Base-by-base conservation (phyloP, 2,329 filamentous ascomycete genomes). In the Fusarium virguliforme region DNA sequence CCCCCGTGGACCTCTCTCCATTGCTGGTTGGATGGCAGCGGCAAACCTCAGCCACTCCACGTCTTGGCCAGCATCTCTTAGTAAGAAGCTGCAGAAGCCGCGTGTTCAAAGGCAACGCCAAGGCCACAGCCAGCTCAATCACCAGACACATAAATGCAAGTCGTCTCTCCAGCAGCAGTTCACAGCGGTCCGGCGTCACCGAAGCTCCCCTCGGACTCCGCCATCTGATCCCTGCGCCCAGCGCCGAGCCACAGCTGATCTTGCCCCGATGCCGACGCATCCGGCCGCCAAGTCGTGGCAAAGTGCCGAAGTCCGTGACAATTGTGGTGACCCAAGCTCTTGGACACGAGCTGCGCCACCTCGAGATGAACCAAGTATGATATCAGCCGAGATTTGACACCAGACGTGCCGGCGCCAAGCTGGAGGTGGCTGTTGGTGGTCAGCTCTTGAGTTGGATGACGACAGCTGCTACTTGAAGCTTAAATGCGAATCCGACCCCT, bases 251-350 rank as follows among this genome's bases (percentile, higher is more conserved):
- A 68, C 65, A 69, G 37, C 15, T 56, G 43, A 22, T 35, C 32
- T 61, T 40, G 56, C 22, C 15, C 32, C n/a, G 10, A 32, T 68
- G 67, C 70, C 70, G 70, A 71, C 64, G 57, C 63, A 71, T 70
- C 70, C 70, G 70, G 57, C 37, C 40, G 70, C 70, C 70, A 73
- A 72, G 67, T 72, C n/a, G 5, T 37, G 10, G 62, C 41, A 43
- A 18, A 66, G 34, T 60, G 62, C 69, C 65, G 69, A 72, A 46
- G 51, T 24, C 30, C 65, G 40, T 41, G 30, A 15, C 37, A n/a
- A 22, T n/a, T 30, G 40, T n/a, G 18, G 15, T 12, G n/a, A 26
- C 12, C 15, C n/a, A 48, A 38, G 15, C 32, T 28, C 13, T 26
- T 34, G 28, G 54, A 46, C n/a, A 46, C 55, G 13, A 26, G 22